Evolutionary conservation across 371 early-diverging fungal species (phyloP).

Genomic region (Apophysomyces elegans): DNA sequence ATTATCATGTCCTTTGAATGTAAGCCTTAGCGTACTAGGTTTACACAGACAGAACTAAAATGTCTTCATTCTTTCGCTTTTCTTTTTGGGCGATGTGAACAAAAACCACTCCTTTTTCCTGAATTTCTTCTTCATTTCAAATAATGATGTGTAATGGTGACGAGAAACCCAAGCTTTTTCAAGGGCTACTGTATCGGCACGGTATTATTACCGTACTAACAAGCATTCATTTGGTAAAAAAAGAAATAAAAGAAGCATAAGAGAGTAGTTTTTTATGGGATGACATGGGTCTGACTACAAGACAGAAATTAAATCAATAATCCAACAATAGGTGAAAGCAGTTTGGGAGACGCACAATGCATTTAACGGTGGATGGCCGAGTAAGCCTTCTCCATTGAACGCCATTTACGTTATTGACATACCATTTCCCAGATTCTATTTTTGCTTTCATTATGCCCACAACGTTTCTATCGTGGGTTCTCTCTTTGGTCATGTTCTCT

Average conservation of each 20-base stretch:
- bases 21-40: no score
- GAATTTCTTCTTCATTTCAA: no score
- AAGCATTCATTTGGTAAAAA: constrained; percentile 1
- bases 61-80: constrained; percentile 1
- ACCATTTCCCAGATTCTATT: not conserved
- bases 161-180: not conserved
- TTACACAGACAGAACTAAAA: not conserved
- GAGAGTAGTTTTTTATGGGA: not conserved
- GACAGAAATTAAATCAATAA: not conserved
- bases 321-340: not conserved
- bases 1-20: no score
- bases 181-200: not conserved
- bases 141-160: not conserved
- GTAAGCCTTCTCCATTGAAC: not conserved
- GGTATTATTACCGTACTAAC: not conserved
- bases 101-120: no score
- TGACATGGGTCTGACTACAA: not conserved
- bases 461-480: not conserved
- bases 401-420: not conserved
- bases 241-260: not conserved
- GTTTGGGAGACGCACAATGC: not conserved
- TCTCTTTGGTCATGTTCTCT: not conserved
- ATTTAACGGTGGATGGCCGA: not conserved
- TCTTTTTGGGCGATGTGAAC: not conserved
- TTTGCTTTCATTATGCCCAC: constrained; percentile 1